Conservation (phyloP, 148 eudicot species). For the Fagopyrum tataricum region DNA sequence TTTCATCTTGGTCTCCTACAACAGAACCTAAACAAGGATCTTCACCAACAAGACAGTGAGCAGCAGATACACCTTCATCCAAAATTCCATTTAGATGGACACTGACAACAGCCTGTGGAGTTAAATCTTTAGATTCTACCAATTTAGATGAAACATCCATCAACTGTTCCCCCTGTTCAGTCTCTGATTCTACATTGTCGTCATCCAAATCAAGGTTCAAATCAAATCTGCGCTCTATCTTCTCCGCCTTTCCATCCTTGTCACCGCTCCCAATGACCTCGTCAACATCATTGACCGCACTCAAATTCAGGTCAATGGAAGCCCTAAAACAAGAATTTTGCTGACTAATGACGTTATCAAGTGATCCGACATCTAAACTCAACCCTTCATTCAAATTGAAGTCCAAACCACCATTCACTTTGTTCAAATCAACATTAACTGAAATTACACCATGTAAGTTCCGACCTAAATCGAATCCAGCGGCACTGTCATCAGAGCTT, state of each 20-base stretch:
- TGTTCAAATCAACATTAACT: slow-evolving; percentile 15
- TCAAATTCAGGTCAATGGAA: slow-evolving; percentile 67
- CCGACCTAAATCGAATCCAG: slow-evolving; percentile 10
- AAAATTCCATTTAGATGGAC: slow-evolving; percentile 14
- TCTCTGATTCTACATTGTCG: slow-evolving; percentile 22
- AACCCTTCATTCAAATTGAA: slow-evolving; percentile 25
- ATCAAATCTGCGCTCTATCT: slow-evolving; percentile 48
- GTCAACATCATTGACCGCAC: slow-evolving; percentile 9
- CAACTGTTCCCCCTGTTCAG: slow-evolving; percentile 18
- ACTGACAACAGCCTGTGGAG: neutral
- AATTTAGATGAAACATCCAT: slow-evolving; percentile 15
- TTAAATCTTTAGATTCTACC: neutral
- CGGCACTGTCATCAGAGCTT: slow-evolving; percentile 18
- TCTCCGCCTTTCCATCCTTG: slow-evolving; percentile 20
- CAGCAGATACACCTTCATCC: slow-evolving; percentile 1
- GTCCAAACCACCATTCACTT: slow-evolving; percentile 29
- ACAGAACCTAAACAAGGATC: slow-evolving; percentile 17
- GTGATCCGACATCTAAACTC: no score
- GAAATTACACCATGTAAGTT: slow-evolving; percentile 14
- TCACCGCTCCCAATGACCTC: slow-evolving; percentile 35
- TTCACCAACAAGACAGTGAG: slow-evolving; percentile 6
- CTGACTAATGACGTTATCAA: neutral
- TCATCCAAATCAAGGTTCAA: slow-evolving; percentile 62
- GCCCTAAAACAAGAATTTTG: slow-evolving; percentile 16
- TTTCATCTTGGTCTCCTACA: slow-evolving; percentile 21